phyloP scores from a whole-genome alignment of 1,284 basidiomycete genomes.

The Vanrija sp. region DNA sequence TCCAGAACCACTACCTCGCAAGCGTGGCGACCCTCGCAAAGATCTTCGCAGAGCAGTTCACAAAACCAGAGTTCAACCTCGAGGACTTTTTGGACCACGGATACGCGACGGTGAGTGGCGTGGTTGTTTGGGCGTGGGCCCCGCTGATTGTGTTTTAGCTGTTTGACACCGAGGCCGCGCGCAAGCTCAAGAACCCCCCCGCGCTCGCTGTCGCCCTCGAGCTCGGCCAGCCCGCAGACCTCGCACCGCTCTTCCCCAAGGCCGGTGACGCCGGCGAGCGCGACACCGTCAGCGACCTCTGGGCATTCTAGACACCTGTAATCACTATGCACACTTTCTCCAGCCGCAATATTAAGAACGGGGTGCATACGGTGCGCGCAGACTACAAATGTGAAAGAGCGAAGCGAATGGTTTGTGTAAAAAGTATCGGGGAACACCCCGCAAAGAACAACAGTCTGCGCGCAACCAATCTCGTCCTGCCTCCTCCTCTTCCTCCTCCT shows the following conservation, averaged over 20 bases:
- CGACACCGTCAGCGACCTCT: constrained; percentile 7
- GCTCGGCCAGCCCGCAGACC: constrained; percentile 8
- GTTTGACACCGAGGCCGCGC: constrained; percentile 77
- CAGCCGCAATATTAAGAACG: not conserved
- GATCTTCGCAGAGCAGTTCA: constrained; percentile 88
- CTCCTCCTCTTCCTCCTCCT: not conserved
- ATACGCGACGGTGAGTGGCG: constrained; percentile 71
- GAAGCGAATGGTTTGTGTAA: not conserved
- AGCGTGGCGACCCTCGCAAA: constrained; percentile 77
- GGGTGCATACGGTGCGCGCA: not conserved
- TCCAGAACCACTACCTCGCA: constrained; percentile 78
- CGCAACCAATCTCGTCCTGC: not conserved
- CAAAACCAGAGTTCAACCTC: constrained; percentile 80
- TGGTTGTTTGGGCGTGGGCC: not conserved
- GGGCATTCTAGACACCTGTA: constrained; percentile 4
- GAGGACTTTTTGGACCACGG: constrained; percentile 98
- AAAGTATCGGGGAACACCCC: not conserved
- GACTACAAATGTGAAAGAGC: not conserved
- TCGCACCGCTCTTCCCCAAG: constrained; percentile 7
- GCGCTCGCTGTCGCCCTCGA: constrained; percentile 52
- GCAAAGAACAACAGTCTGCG: not conserved
- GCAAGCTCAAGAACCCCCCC: constrained; percentile 77
- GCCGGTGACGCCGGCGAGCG: not conserved
- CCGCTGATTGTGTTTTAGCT: constrained; percentile 54
- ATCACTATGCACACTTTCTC: too few relatives aligned